A percentile compares a stretch with the other conserved stretches of the same genome.
Evolutionary conservation across 495 filamentous ascomycete species (phyloP).

Genomic region (Hypoxylon lienhwacheense): DNA sequence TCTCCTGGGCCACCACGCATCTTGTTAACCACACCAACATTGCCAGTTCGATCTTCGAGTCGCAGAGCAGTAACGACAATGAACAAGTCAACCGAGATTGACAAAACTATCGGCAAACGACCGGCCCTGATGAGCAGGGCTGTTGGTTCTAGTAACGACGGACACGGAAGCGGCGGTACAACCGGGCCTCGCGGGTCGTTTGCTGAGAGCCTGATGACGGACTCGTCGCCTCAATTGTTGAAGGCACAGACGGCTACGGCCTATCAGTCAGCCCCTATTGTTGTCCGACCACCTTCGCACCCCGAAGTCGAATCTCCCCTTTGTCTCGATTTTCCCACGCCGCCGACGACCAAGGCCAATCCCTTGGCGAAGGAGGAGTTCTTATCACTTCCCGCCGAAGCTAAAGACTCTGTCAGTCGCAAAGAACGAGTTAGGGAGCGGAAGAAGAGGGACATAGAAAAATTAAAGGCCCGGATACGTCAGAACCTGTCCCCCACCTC

Average conservation of each 20-base stretch:
- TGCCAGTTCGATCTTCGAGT: constrained; percentile 35
- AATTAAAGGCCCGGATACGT: constrained; percentile 10
- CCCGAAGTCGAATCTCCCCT: constrained; percentile 24
- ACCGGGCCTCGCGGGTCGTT: constrained; percentile 21
- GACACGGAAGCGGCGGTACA: background rate
- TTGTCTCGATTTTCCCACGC: constrained; percentile 24
- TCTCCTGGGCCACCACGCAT: background rate
- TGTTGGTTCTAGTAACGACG: constrained; percentile 4
- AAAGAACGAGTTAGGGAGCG: constrained; percentile 34
- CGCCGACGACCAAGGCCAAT: constrained; percentile 7
- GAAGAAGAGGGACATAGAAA: constrained; percentile 37
- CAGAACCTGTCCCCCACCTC: constrained; percentile 4
- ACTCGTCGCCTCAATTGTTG: constrained; percentile 27
- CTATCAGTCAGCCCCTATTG: constrained; percentile 32
- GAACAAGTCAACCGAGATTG: background rate
- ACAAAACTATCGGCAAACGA: background rate
- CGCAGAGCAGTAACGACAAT: constrained; percentile 8
- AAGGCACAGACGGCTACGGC: constrained; percentile 36
- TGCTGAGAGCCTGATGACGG: constrained; percentile 34
- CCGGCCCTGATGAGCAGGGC: constrained; percentile 1
- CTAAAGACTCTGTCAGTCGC: constrained; percentile 15
- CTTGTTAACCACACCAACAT: background rate
- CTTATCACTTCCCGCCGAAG: constrained; percentile 1
- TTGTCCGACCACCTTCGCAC: constrained; percentile 23
- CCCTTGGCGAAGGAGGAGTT: constrained; percentile 11